Base-by-base conservation (phyloP, 73 alveolate species). In the Paramecium octaurelia region DNA sequence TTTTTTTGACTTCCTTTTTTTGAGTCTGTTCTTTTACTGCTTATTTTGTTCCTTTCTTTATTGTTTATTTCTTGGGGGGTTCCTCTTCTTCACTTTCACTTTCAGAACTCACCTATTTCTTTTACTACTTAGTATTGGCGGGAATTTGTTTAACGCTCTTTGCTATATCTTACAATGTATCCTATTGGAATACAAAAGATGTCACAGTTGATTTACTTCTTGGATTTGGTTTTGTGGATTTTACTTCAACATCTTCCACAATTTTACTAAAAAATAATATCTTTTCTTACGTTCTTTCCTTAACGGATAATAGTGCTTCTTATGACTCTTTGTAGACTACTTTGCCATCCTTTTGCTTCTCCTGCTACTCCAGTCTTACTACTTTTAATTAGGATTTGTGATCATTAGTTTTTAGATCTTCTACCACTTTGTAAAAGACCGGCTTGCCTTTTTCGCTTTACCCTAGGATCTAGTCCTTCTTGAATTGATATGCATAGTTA, bases 321-420 rank as follows among this genome's bases (percentile, higher is more conserved):
- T 73, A 3, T 73, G 60, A 35, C 16, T 73, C 87, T 73, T 73
- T 73, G 42, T 36, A 73, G 4, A 38, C 59, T 20, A 73, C 38
- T 38, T 73, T 73, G 20, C 87, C 87, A 12, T 73, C 46, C 59
- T 73, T 73, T 38, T 73, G 40, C 38, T 73, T 40, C 31, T 36
- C 87, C 40, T 73, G 38, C 11, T 64, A 64, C 24, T 73, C 87
- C 10, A 73, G 46, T 40, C 46, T 40, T 20, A 73, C 68, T 35
- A 73, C 87, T 40, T 29, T 31, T 73, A 73, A 73, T 40, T 73
- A 21, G 14, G 68, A 73, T 73, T 43, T 73, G 11, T 73, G 59
- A n/a, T 73, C 87, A 73, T 73, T 73, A 21, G 87, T 35, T 38
- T 73, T 73, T 43, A 73, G 20, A 73, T 73, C 87, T 73, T 73